Base-by-base conservation (phyloP, 2,329 filamentous ascomycete species). In the Xylaria sp. region DNA sequence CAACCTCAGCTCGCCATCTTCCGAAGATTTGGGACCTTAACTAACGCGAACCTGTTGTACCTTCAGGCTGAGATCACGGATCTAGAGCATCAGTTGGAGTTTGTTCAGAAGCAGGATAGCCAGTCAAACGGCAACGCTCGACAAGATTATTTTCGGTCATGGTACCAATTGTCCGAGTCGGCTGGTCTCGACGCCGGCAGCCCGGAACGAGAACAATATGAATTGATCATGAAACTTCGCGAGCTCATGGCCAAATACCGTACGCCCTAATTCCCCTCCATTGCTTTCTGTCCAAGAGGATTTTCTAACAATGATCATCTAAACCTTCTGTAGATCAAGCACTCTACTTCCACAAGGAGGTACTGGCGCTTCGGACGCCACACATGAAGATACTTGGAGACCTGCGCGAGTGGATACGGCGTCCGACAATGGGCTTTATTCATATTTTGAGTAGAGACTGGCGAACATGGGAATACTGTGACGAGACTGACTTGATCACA, bases 151-250 rank as follows among this genome's bases (percentile, higher is more conserved):
- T 20, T 12, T 12, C 28, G 18, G 20, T 46, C 46, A 39, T 67
- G 60, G 65, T n/a, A 23, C 2, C 4, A 1, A 9, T 15, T 70
- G 15, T 66, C 59, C 8, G 4, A 55, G 25, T 65, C 65, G 28
- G 52, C 67, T 5, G 6, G 6, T 4, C 32, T 43, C 4, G 55
- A 63, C 0, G 53, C 5, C 28, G 55, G 32, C 6, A 30, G 48
- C 34, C 46, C 48, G 2, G 28, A 60, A 39, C 55, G 63, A 58
- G 56, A 64, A 43, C 63, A 66, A 18, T 68, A 68, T 20, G 55
- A 70, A 46, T 23, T 66, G n/a, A 56, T 68, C 20, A 52, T 70
- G 58, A 70, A 57, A n/a, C 55, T 70, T 30, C 59, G 68, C 12
- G 25, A 66, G 15, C 60, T 68, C 13, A 70, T 68, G 60, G 43